Evolutionary conservation across 805 yeast genomes (phyloP).

Genomic region (Barnettozyma pratensis): DNA sequence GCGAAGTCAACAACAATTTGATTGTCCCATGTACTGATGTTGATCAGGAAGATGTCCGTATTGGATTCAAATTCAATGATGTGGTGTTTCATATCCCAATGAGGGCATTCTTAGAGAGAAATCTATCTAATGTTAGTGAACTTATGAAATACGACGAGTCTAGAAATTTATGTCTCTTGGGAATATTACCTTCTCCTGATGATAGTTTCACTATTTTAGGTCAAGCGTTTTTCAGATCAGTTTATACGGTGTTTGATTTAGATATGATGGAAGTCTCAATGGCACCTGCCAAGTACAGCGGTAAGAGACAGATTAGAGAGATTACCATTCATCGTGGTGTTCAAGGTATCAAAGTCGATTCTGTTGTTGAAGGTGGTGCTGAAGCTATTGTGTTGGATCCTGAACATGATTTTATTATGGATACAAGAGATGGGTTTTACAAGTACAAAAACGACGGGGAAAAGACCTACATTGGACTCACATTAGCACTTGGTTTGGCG

Average conservation of each 20-base stretch:
- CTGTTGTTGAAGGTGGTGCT: conserved; percentile 2
- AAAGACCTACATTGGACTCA: too few relatives aligned
- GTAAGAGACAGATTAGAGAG: conserved; percentile 5
- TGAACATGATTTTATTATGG: conserved; percentile 12
- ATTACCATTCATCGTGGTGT: conserved; percentile 4
- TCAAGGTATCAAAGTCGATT: conserved; percentile 6
- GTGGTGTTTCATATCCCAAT: conserved; percentile 2
- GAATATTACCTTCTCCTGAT: conserved; percentile 7
- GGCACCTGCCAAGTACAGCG: conserved; percentile 19
- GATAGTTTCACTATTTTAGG: conserved; percentile 15
- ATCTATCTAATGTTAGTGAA: background rate
- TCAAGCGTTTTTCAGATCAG: conserved; percentile 15
- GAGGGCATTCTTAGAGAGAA: conserved; percentile 6
- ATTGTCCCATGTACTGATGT: conserved; percentile 3
- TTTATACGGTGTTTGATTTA: conserved; percentile 22
- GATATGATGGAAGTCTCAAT: conserved; percentile 20
- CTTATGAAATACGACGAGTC: background rate
- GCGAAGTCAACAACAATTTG: conserved; percentile 1
- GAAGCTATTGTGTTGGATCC: conserved; percentile 11
- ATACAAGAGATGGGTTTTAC: conserved; percentile 14
- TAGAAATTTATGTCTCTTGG: conserved; percentile 13
- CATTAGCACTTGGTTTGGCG: too few relatives aligned
- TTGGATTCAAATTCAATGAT: background rate
- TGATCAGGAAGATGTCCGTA: background rate
- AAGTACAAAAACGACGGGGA: background rate